Conservation (phyloP, 768 basidiomycete genomes). For the Kwoniella bestiolae region DNA sequence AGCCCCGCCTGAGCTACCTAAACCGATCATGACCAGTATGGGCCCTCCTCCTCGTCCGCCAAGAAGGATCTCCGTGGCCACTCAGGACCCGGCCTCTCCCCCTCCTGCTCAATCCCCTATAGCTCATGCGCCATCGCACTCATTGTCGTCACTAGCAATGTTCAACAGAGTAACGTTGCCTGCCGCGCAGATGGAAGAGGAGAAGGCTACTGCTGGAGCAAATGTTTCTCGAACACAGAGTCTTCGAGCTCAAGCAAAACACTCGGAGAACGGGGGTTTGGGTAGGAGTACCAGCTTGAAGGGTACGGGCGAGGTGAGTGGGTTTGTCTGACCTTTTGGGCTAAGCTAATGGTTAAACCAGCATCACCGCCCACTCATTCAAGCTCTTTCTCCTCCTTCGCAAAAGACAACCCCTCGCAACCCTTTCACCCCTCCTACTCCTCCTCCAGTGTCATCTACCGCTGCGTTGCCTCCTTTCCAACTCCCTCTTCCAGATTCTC, state of each 20-base stretch:
- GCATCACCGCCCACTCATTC: slow-evolving; percentile 15
- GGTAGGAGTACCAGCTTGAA: slow-evolving; percentile 46
- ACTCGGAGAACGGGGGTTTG: slow-evolving; percentile 24
- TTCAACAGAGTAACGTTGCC: slow-evolving; percentile 19
- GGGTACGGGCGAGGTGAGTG: slow-evolving; percentile 37
- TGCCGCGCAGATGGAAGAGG: not conserved
- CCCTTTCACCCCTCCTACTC: slow-evolving; percentile 39
- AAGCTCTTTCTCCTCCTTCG: slow-evolving; percentile 28
- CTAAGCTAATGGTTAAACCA: not conserved
- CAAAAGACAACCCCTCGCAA: slow-evolving; percentile 33
- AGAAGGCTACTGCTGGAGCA: slow-evolving; percentile 4
- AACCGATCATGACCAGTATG: slow-evolving; percentile 17
- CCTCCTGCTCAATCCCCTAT: slow-evolving; percentile 23
- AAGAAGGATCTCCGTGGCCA: slow-evolving; percentile 28
- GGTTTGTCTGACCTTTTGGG: not conserved
- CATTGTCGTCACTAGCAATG: slow-evolving; percentile 45
- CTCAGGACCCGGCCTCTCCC: slow-evolving; percentile 7
- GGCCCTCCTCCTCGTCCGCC: slow-evolving; percentile 47
- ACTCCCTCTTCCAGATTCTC: slow-evolving; percentile 19
- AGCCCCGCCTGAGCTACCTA: slow-evolving; percentile 1
- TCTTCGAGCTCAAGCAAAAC: slow-evolving; percentile 47
- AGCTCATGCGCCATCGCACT: slow-evolving; percentile 38
- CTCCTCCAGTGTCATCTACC: slow-evolving; percentile 45
- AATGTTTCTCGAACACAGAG: slow-evolving; percentile 51
- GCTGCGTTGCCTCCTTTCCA: slow-evolving; percentile 47